Percentiles rank a stretch among this genome's conserved stretches.
Evolutionary conservation across 75 land plant species (phyloP).

Genomic region (Ceratopteris richardii): DNA sequence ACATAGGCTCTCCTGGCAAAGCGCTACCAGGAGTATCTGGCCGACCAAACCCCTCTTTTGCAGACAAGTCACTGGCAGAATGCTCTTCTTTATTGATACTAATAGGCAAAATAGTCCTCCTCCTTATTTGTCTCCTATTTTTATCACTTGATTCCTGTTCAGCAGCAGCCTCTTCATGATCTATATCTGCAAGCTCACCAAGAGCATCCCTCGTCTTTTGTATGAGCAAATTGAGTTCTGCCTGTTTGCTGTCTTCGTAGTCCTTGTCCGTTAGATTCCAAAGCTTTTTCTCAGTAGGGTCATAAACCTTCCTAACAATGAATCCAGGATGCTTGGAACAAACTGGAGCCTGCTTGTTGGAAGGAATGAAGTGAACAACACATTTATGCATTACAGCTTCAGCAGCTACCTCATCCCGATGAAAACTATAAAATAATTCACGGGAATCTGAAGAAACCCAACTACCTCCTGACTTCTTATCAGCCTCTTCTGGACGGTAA

Average conservation of each 20-base stretch:
- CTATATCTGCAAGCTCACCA: conserved; percentile 79
- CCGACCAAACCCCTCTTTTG: conserved; percentile 29
- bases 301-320: conserved; percentile 88
- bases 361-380: conserved; percentile 89
- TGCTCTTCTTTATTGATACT: conserved; percentile 56
- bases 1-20: conserved; percentile 18
- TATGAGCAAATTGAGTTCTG: conserved; percentile 82
- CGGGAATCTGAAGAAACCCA: conserved; percentile 75
- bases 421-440: conserved; percentile 95
- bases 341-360: conserved; percentile 61
- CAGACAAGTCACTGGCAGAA: conserved; percentile 4
- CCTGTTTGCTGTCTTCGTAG: conserved; percentile 77
- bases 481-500: conserved; percentile 96
- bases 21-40: conserved; percentile 67
- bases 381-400: conserved; percentile 98
- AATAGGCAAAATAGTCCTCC: conserved; percentile 42
- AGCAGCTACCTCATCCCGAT: conserved; percentile 89
- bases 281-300: conserved; percentile 58
- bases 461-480: conserved; percentile 75
- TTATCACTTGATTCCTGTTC: conserved; percentile 38
- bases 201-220: conserved; percentile 68
- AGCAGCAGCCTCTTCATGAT: conserved; percentile 33
- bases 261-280: conserved; percentile 81
- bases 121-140: conserved; percentile 33
- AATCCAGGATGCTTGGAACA: conserved; percentile 85